These are phyloP conservation scores for Mixia osmundae DNA, from an alignment of 1,284 basidiomycete genomes.

Conservation along the genomic window DNA sequence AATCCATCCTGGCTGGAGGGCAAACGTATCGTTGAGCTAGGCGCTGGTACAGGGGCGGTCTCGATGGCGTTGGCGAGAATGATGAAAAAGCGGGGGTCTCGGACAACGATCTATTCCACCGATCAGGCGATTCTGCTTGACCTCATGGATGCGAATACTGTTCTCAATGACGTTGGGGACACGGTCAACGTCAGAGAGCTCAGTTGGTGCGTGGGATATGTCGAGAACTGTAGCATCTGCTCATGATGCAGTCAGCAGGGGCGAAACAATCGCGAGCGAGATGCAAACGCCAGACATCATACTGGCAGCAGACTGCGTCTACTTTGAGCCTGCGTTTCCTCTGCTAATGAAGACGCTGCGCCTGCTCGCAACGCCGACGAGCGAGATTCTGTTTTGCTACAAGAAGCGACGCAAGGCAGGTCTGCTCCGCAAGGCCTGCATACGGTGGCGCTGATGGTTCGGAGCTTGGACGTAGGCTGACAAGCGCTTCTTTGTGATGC, in stretches of 20 bases:
- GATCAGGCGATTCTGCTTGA: constrained; percentile 10
- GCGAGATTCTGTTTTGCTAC: constrained; percentile 10
- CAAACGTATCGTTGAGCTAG: constrained; percentile 11
- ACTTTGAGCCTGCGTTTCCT: constrained; percentile 9
- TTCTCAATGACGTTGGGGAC: constrained; percentile 8
- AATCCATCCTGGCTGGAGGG: constrained; percentile 4
- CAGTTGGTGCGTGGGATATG: constrained; percentile 7
- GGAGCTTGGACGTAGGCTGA: too few species aligned
- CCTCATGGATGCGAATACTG: constrained; percentile 11
- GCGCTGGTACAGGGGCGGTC: constrained; percentile 11
- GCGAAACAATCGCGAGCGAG: constrained; percentile 2
- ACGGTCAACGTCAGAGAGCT: constrained; percentile 8
- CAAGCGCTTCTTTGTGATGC: constrained; percentile 12
- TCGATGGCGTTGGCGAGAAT: constrained; percentile 7
- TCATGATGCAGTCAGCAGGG: constrained; percentile 1
- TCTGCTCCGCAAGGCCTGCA: too few species aligned
- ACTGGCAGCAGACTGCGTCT: constrained; percentile 11
- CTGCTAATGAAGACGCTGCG: constrained; percentile 7
- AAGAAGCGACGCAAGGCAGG: constrained; percentile 13
- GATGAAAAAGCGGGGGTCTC: constrained; percentile 5
- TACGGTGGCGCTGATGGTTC: too few species aligned
- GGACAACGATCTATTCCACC: constrained; percentile 7
- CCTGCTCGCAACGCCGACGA: constrained; percentile 5
- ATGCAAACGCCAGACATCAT: constrained; percentile 6
- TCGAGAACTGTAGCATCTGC: background rate